phyloP scores from a whole-genome alignment of 225 moss, liverwort and hornwort species.

The Bryum argenteum region DNA sequence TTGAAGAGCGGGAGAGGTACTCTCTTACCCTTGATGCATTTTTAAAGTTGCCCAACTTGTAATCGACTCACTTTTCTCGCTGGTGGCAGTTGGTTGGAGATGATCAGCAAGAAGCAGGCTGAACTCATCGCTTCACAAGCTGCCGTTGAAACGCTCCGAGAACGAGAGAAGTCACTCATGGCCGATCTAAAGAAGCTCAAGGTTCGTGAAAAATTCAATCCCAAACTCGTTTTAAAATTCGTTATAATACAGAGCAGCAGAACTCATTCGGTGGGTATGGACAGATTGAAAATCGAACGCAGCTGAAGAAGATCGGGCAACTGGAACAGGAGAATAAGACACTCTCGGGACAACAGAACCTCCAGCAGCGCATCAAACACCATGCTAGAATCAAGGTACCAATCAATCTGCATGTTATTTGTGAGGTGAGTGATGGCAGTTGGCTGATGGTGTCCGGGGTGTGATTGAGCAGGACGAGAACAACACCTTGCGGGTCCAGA shows the following conservation, averaged over 20 bases:
- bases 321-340: constrained; percentile 79
- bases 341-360: constrained; percentile 86
- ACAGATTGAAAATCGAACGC: constrained; percentile 62
- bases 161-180: constrained; percentile 41
- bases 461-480: constrained; percentile 75
- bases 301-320: constrained; percentile 56
- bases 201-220: constrained; percentile 25
- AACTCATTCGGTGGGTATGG: constrained; percentile 13
- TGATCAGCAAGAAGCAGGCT: constrained; percentile 55
- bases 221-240: not conserved
- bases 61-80: constrained; percentile 8
- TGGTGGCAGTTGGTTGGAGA: constrained; percentile 59
- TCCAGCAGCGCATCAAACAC: constrained; percentile 93
- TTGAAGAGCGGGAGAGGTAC: constrained; percentile 63
- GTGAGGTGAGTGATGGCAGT: no score
- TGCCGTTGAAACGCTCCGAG: constrained; percentile 45
- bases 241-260: not conserved
- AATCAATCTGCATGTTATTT: no score
- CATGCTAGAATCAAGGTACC: constrained; percentile 70
- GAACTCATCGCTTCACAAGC: constrained; percentile 54
- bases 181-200: constrained; percentile 46
- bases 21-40: not conserved
- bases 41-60: not conserved
- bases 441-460: not conserved
- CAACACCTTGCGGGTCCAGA: constrained; percentile 61